Conservation (phyloP, 768 basidiomycete species). For the Rickenella mellea region DNA sequence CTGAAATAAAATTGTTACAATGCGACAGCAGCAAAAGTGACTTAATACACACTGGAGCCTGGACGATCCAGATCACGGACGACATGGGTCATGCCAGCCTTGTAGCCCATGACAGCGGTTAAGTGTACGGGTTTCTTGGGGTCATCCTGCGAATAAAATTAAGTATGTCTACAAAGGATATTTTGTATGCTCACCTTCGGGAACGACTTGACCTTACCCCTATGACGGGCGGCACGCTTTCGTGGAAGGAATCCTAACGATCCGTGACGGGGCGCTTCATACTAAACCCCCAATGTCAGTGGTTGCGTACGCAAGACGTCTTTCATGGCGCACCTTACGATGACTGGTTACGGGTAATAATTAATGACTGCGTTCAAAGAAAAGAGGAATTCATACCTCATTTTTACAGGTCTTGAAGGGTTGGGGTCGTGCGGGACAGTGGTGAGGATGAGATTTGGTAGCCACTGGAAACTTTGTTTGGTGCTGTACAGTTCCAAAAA, state of each 20-base stretch:
- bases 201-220: conserved; percentile 99
- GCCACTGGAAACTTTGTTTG: no score
- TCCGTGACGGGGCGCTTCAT: conserved; percentile 97
- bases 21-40: background rate
- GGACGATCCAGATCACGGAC: conserved; percentile 99
- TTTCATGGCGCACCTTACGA: conserved; percentile 58
- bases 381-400: conserved; percentile 24
- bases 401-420: conserved; percentile 19
- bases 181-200: conserved; percentile 64
- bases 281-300: conserved; percentile 39
- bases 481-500: background rate
- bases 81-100: conserved; percentile 99
- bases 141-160: conserved; percentile 68
- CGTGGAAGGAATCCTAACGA: conserved; percentile 95
- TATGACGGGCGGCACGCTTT: conserved; percentile 94
- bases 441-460: background rate
- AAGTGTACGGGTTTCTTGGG: conserved; percentile 98
- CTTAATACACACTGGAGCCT: conserved; percentile 78
- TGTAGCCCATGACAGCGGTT: conserved; percentile 98
- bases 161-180: conserved; percentile 1
- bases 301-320: conserved; percentile 8
- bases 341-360: conserved; percentile 43
- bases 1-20: conserved; percentile 28
- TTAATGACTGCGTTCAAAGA: background rate
- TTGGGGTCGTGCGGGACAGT: conserved; percentile 14